These are phyloP conservation scores for Terana coerulea DNA, from an alignment of 768 basidiomycete species.

Conservation along the genomic window DNA sequence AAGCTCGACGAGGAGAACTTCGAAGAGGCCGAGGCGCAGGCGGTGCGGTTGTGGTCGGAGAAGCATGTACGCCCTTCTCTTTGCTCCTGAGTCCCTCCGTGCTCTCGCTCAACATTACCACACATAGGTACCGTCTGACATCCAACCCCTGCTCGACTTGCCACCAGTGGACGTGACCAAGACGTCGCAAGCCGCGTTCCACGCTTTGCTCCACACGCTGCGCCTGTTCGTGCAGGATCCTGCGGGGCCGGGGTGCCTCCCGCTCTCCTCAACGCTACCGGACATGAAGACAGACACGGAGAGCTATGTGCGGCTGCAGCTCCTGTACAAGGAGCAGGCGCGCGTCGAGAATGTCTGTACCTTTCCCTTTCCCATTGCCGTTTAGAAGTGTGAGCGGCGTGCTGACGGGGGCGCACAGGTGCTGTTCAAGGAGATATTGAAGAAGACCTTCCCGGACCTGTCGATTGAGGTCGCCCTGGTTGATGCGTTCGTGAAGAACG, in stretches of 20 bases:
- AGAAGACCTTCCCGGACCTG: conserved; percentile 36
- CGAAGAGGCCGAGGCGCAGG: conserved; percentile 89
- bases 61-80: conserved; percentile 36
- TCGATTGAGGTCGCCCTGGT: conserved; percentile 50
- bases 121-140: conserved; percentile 65
- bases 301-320: conserved; percentile 81
- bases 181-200: conserved; percentile 51
- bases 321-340: conserved; percentile 76
- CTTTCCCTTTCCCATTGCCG: too few species aligned
- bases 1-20: conserved; percentile 96
- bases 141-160: conserved; percentile 60
- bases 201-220: conserved; percentile 73
- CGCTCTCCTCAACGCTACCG: conserved; percentile 82
- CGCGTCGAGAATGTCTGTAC: conserved; percentile 54
- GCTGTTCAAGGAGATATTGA: conserved; percentile 38
- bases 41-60: conserved; percentile 73
- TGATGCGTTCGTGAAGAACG: conserved; percentile 76
- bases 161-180: conserved; percentile 39
- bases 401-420: conserved; percentile 12
- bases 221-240: conserved; percentile 55
- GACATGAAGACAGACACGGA: conserved; percentile 94
- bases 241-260: conserved; percentile 52
- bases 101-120: neutral
- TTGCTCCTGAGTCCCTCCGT: neutral
- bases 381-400: neutral